phyloP scores from a whole-genome alignment of 495 filamentous ascomycete genomes.

The Hypoxylon perforatum region DNA sequence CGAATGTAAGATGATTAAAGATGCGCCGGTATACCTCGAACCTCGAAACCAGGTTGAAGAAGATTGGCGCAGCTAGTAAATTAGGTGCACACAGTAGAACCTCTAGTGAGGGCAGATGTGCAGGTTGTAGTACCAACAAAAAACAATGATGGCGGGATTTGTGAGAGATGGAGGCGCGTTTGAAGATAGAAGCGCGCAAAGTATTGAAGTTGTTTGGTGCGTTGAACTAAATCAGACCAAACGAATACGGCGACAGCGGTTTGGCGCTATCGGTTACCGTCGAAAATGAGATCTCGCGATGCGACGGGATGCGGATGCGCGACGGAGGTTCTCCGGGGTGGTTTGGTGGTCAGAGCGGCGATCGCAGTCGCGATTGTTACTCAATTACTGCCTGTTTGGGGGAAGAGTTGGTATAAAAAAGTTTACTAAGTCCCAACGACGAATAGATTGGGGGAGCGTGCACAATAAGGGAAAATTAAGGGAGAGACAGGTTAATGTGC shows the following conservation, averaged over 20 bases:
- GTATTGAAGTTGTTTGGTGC: constrained; percentile 35
- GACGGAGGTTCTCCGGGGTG: not conserved
- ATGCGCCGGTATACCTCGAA: constrained; percentile 18
- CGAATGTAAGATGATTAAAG: constrained; percentile 12
- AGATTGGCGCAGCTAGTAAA: not conserved
- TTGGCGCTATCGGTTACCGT: not conserved
- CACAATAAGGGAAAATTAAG: constrained; percentile 30
- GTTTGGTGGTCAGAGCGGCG: constrained; percentile 40
- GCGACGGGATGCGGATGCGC: constrained; percentile 4
- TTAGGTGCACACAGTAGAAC: not conserved
- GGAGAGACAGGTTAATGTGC: constrained; percentile 18
- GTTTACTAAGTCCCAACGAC: constrained; percentile 26
- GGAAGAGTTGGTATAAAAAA: constrained; percentile 32
- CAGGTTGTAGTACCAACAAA: not conserved
- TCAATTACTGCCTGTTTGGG: constrained; percentile 38
- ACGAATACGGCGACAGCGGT: constrained; percentile 7
- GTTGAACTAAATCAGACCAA: constrained; percentile 48
- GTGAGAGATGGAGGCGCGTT: constrained; percentile 7
- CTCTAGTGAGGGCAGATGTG: not conserved
- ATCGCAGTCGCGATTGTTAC: constrained; percentile 27
- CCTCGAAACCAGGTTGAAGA: not conserved
- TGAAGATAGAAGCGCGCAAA: not conserved
- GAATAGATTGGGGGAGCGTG: constrained; percentile 37
- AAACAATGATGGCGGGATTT: not conserved
- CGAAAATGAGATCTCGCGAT: constrained; percentile 22